A percentile compares a stretch with the other conserved stretches of the same genome.
Evolutionary conservation across 2,329 filamentous ascomycete genomes (phyloP).

Genomic region (Aureobasidium mangrovei): DNA sequence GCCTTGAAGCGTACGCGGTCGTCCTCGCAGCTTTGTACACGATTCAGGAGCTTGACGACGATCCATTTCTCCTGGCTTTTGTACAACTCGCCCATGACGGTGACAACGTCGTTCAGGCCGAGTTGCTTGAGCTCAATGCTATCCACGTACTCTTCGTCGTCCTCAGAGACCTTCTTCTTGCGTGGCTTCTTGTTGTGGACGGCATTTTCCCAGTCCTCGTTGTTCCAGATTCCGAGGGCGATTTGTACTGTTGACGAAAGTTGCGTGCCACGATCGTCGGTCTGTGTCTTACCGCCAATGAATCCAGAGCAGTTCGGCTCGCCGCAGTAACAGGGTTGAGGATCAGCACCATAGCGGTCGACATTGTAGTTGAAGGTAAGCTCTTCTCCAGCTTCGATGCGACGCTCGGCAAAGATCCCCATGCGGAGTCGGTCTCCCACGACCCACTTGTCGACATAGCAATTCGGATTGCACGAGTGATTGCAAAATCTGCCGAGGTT

Average conservation of each 20-base stretch:
- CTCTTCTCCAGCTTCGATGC: conserved; percentile 82
- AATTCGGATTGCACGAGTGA: conserved; percentile 97
- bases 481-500: conserved; percentile 97
- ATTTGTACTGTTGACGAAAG: conserved; percentile 77
- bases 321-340: conserved; percentile 92
- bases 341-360: conserved; percentile 92
- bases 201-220: conserved; percentile 82
- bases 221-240: conserved; percentile 87
- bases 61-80: conserved; percentile 99
- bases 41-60: conserved; percentile 82
- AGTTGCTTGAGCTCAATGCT: conserved; percentile 72
- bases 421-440: conserved; percentile 95
- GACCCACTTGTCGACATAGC: conserved; percentile 99
- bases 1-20: conserved; percentile 81
- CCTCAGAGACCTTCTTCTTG: conserved; percentile 84
- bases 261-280: conserved; percentile 78
- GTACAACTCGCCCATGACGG: conserved; percentile 93
- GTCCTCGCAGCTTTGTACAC: conserved; percentile 79
- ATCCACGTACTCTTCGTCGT: conserved; percentile 93
- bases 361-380: conserved; percentile 99
- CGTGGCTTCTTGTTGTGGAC: conserved; percentile 74
- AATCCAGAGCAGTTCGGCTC: conserved; percentile 92
- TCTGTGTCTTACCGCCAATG: conserved; percentile 96
- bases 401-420: conserved; percentile 91
- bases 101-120: conserved; percentile 75